Conservation (phyloP, 257 asterid species). For the Penstemon barbatus region DNA sequence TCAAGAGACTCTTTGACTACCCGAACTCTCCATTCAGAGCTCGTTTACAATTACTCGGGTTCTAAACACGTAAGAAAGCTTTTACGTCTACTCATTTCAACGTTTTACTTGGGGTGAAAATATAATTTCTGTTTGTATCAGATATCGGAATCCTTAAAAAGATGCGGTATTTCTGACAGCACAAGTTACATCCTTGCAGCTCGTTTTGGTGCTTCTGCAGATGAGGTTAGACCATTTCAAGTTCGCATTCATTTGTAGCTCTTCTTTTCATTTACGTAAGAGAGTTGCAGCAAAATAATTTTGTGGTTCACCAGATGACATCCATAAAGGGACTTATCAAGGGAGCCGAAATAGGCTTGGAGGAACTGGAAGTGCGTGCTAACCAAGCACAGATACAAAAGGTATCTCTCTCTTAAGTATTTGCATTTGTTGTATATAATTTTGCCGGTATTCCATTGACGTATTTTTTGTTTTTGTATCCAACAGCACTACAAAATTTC, state of each 20-base stretch:
- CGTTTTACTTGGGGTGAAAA: slow-evolving; percentile 7
- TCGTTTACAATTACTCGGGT: slow-evolving; percentile 88
- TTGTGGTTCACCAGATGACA: slow-evolving; percentile 41
- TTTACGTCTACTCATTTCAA: slow-evolving; percentile 16
- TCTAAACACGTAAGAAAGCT: slow-evolving; percentile 73
- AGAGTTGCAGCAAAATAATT: background rate
- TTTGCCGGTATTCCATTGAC: background rate
- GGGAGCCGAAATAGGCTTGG: slow-evolving; percentile 69
- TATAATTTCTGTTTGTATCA: slow-evolving; percentile 24
- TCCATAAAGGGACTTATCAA: slow-evolving; percentile 58
- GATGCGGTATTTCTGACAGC: slow-evolving; percentile 85
- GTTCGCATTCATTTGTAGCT: background rate
- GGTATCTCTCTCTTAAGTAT: slow-evolving; percentile 35
- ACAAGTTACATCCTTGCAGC: slow-evolving; percentile 83
- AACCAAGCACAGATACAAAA: slow-evolving; percentile 75
- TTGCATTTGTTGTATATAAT: background rate
- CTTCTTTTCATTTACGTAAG: background rate
- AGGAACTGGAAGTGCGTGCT: slow-evolving; percentile 67
- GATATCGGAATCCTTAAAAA: slow-evolving; percentile 86
- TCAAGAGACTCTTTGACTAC: slow-evolving; percentile 73
- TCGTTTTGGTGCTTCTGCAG: slow-evolving; percentile 71
- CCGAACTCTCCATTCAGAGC: slow-evolving; percentile 90
- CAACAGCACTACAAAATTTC: slow-evolving; percentile 81
- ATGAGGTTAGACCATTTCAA: slow-evolving; percentile 55
- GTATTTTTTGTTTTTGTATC: slow-evolving; percentile 20